These are phyloP conservation scores for Lentithecium fluviatile DNA, from an alignment of 495 filamentous ascomycete species.

Conservation along the genomic window DNA sequence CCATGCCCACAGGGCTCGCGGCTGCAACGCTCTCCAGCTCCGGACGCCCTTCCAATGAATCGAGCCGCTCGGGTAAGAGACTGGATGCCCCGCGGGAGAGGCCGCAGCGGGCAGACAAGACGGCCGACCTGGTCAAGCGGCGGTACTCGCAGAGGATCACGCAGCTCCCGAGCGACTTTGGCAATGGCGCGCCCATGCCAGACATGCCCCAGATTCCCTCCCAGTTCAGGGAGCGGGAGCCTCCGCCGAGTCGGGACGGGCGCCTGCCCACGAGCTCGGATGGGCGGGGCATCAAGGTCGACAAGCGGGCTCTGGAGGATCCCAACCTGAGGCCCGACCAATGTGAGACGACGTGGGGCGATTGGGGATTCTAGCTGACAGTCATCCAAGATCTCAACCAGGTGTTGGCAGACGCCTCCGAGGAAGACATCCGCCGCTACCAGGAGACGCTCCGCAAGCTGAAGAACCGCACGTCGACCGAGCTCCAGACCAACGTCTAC, in stretches of 20 bases:
- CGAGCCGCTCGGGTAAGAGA: constrained; percentile 12
- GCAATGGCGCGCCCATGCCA: constrained; percentile 64
- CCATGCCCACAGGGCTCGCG: constrained; percentile 32
- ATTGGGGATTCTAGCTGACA: background rate
- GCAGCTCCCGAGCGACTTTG: constrained; percentile 65
- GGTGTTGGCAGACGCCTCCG: constrained; percentile 86
- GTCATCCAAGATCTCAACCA: constrained; percentile 63
- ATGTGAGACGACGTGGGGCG: constrained; percentile 34
- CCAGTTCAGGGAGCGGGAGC: constrained; percentile 43
- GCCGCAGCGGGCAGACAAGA: constrained; percentile 48
- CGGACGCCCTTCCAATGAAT: constrained; percentile 27
- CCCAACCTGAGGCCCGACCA: constrained; percentile 69
- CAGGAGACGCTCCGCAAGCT: constrained; percentile 72
- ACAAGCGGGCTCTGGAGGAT: constrained; percentile 73
- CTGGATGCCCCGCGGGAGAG: constrained; percentile 36
- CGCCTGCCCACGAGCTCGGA: constrained; percentile 46
- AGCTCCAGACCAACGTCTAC: constrained; percentile 94
- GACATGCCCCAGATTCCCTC: constrained; percentile 55
- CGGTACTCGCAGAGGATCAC: constrained; percentile 92
- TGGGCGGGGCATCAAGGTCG: constrained; percentile 53
- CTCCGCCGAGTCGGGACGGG: constrained; percentile 40
- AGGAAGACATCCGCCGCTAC: constrained; percentile 85
- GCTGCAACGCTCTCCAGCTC: constrained; percentile 33
- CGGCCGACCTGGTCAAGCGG: constrained; percentile 89
- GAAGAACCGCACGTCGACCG: constrained; percentile 77